Evolutionary conservation across 2,329 filamentous ascomycete species (phyloP).

Genomic region (Hypoxylon sp.): DNA sequence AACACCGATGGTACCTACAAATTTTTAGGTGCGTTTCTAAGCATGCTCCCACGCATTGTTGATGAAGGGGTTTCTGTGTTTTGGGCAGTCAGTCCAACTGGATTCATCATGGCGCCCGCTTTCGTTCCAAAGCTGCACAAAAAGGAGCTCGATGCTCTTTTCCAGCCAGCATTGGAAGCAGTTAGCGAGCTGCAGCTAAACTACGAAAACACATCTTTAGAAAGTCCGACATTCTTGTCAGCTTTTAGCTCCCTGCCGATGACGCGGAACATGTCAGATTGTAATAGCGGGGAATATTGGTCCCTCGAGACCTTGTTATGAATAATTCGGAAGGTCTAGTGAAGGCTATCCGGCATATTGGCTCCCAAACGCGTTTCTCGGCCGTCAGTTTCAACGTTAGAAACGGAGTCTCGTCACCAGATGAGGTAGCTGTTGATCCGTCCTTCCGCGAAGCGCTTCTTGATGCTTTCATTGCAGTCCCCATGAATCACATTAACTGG

Average conservation of each 20-base stretch:
- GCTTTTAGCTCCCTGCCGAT: constrained; percentile 21
- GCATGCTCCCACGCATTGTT: no score
- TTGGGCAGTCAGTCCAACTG: no score
- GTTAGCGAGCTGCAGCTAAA: constrained; percentile 21
- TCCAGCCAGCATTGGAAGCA: constrained; percentile 14
- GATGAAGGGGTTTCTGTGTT: no score
- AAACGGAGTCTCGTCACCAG: constrained; percentile 3
- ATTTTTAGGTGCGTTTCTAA: no score
- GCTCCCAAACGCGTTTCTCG: constrained; percentile 12
- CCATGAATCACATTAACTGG: constrained; percentile 32
- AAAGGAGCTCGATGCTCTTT: constrained; percentile 16
- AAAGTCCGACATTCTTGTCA: constrained; percentile 22
- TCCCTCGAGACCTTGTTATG: constrained; percentile 31
- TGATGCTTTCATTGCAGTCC: constrained; percentile 12
- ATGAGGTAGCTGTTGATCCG: constrained; percentile 29
- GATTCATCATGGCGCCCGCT: no score
- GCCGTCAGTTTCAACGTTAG: constrained; percentile 31
- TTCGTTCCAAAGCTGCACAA: constrained; percentile 2
- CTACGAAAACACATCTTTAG: constrained; percentile 26
- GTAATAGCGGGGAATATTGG: constrained; percentile 31
- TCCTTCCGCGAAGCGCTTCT: constrained; percentile 34
- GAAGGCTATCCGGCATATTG: constrained; percentile 26
- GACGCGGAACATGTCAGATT: constrained; percentile 37
- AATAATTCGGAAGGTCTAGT: constrained; percentile 20
- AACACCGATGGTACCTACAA: no score